Conservation (phyloP, 148 eudicot species). For the Chenopodium suecicum region DNA sequence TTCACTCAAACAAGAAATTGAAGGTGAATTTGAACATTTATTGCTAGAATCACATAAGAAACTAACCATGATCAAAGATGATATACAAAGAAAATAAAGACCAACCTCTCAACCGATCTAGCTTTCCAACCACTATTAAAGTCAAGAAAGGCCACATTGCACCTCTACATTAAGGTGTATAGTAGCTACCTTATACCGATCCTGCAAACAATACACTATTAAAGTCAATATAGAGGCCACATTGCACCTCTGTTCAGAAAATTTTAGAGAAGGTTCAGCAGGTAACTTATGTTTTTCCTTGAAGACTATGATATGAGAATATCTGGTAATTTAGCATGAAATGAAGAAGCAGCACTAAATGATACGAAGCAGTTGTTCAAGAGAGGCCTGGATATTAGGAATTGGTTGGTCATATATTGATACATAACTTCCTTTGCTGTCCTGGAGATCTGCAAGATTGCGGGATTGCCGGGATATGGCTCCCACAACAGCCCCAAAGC, state of each 20-base stretch:
- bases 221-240: constrained; percentile 4
- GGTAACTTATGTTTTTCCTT: not conserved
- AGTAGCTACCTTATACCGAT: constrained; percentile 17
- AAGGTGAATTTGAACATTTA: too few relatives aligned
- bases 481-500: constrained; percentile 70
- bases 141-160: too few relatives aligned
- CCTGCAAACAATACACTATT: constrained; percentile 38
- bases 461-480: constrained; percentile 65
- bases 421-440: constrained; percentile 41
- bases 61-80: too few relatives aligned
- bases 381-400: constrained; percentile 42
- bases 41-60: too few relatives aligned
- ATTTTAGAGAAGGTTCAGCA: not conserved
- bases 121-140: too few relatives aligned
- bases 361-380: not conserved
- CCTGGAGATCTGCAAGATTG: constrained; percentile 66
- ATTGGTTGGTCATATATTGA: constrained; percentile 68
- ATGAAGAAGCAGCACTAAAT: not conserved
- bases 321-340: not conserved
- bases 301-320: not conserved
- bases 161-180: too few relatives aligned
- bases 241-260: not conserved
- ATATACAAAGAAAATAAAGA: too few relatives aligned
- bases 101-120: too few relatives aligned
- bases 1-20: too few relatives aligned